Conservation (phyloP, 1,284 basidiomycete species). For the Kwoniella shivajii region DNA sequence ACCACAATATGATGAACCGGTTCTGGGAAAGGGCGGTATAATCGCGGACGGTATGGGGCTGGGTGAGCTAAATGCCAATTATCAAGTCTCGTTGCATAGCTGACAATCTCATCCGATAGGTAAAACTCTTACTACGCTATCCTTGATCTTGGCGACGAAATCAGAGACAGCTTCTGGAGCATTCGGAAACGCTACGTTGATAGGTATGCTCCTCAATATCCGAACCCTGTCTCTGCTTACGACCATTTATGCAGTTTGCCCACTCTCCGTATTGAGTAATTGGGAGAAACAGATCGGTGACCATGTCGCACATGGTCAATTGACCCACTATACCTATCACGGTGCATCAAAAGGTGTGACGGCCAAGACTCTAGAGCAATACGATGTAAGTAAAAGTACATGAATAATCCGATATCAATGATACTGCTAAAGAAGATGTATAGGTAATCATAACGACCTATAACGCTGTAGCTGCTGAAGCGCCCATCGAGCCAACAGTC, state of each 20-base stretch:
- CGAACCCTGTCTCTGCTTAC: not conserved
- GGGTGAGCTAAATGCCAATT: constrained; percentile 23
- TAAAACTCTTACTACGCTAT: constrained; percentile 79
- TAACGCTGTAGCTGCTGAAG: constrained; percentile 59
- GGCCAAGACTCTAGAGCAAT: constrained; percentile 63
- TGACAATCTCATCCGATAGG: constrained; percentile 55
- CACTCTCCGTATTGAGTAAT: constrained; percentile 83
- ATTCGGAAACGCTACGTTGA: constrained; percentile 69
- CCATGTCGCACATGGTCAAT: constrained; percentile 64
- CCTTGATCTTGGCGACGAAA: constrained; percentile 74
- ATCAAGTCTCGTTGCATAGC: not conserved
- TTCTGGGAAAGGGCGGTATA: constrained; percentile 76
- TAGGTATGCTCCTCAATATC: constrained; percentile 60
- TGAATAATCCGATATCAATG: constrained; percentile 82
- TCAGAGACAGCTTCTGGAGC: constrained; percentile 59
- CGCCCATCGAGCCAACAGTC: constrained; percentile 3
- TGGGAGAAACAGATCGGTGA: constrained; percentile 87
- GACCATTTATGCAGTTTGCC: constrained; percentile 65
- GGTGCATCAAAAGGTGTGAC: constrained; percentile 63
- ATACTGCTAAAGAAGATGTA: constrained; percentile 35
- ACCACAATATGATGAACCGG: constrained; percentile 66
- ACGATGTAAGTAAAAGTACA: constrained; percentile 67
- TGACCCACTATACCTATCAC: constrained; percentile 70
- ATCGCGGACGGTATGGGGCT: constrained; percentile 88
- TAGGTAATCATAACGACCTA: constrained; percentile 84